Evolutionary conservation across 441 rosid species (phyloP).

Genomic region (Corymbia citriodora): DNA sequence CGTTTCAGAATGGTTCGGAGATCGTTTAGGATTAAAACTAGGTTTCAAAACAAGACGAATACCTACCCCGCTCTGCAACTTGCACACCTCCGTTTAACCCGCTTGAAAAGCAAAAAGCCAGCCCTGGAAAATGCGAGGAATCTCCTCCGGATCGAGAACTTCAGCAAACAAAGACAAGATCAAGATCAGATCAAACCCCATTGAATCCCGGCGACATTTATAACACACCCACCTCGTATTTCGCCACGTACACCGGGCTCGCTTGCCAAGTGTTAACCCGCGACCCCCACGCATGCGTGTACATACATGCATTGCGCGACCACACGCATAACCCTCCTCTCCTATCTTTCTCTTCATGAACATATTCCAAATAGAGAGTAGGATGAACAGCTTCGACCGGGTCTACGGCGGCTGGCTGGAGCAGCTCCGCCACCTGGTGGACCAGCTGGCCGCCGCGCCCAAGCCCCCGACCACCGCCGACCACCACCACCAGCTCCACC

Average conservation of each 20-base stretch:
- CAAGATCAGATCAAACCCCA: neutral
- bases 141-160: neutral
- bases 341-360: neutral
- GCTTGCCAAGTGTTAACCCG: neutral
- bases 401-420: constrained; percentile 62
- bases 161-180: neutral
- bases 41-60: neutral
- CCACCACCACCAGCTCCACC: constrained; percentile 14
- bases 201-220: neutral
- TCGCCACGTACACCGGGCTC: neutral
- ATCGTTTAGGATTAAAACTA: neutral
- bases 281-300: neutral
- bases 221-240: neutral
- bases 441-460: constrained; percentile 41
- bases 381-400: constrained; percentile 30
- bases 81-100: neutral
- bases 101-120: neutral
- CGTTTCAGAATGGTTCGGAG: neutral
- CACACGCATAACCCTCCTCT: neutral
- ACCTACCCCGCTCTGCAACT: neutral
- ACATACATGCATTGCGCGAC: neutral
- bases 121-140: neutral
- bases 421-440: constrained; percentile 41
- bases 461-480: constrained; percentile 28
- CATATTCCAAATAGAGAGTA: neutral